Conservation (phyloP, 1,139 yeast genomes). For the Kodamaea sp. region DNA sequence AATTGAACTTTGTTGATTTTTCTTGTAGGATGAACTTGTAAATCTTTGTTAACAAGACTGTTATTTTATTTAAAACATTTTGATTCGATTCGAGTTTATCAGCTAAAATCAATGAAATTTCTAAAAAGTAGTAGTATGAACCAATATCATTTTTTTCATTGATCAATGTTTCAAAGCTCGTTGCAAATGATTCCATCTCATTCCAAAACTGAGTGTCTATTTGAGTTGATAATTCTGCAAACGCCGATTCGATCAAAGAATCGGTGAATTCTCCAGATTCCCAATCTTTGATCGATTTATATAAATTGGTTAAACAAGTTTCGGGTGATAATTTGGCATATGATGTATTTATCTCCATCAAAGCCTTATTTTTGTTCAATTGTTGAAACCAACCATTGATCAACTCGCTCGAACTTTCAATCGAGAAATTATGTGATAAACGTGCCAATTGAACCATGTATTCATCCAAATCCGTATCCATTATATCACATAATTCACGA, state of each 20-base stretch:
- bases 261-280: constrained; percentile 14
- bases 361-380: constrained; percentile 8
- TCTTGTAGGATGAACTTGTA: too few relatives aligned
- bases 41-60: too few relatives aligned
- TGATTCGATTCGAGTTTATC: neutral
- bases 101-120: constrained; percentile 11
- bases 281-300: constrained; percentile 2
- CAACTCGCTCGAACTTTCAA: constrained; percentile 1
- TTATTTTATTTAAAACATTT: too few relatives aligned
- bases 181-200: constrained; percentile 8
- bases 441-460: constrained; percentile 15
- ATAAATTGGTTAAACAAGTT: constrained; percentile 14
- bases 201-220: constrained; percentile 13
- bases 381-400: constrained; percentile 1
- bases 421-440: constrained; percentile 1
- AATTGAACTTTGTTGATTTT: too few relatives aligned
- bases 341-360: constrained; percentile 8
- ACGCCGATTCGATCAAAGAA: constrained; percentile 8
- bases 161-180: constrained; percentile 1
- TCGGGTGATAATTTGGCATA: constrained; percentile 9
- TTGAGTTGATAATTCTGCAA: constrained; percentile 10
- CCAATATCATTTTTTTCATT: constrained; percentile 3
- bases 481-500: constrained; percentile 19
- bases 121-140: constrained; percentile 14
- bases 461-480: constrained; percentile 26